phyloP scores from a whole-genome alignment of 1,284 basidiomycete species.

The Tilletia caries region DNA sequence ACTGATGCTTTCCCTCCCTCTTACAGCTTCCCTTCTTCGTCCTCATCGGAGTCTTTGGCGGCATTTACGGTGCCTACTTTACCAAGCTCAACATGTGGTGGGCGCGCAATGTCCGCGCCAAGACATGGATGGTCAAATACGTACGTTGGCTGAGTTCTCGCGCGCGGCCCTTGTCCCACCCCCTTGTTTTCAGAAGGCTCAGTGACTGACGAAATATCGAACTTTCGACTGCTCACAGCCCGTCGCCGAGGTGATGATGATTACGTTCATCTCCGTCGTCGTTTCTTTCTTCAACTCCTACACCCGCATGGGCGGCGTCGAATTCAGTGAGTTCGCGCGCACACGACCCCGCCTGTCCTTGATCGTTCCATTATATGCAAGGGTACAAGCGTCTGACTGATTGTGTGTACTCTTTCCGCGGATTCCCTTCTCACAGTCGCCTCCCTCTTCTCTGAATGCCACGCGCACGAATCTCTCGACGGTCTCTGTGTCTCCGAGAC shows the following conservation, averaged over 20 bases:
- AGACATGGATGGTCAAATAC: conserved; percentile 39
- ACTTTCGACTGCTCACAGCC: conserved; percentile 61
- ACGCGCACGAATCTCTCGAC: conserved; percentile 62
- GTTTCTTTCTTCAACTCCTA: conserved; percentile 85
- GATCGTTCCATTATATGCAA: too few species aligned
- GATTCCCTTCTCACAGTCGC: too few species aligned
- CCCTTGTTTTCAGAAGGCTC: too few species aligned
- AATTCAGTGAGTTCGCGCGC: too few species aligned
- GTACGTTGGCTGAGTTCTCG: conserved; percentile 3
- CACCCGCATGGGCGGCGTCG: conserved; percentile 88
- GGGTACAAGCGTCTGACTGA: too few species aligned
- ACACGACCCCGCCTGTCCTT: too few species aligned
- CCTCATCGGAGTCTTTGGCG: conserved; percentile 69
- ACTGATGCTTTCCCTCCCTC: background rate
- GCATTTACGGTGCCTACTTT: conserved; percentile 92
- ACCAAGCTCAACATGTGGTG: conserved; percentile 89
- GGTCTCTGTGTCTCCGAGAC: conserved; percentile 71
- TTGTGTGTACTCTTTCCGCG: too few species aligned
- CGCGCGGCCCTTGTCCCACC: too few species aligned
- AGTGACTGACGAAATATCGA: too few species aligned
- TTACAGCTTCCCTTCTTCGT: conserved; percentile 66
- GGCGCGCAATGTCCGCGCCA: conserved; percentile 57
- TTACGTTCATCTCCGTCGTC: conserved; percentile 58
- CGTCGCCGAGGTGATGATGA: conserved; percentile 76
- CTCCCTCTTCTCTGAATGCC: conserved; percentile 54